Conservation (phyloP, 768 basidiomycete genomes). For the Mycena maculata region DNA sequence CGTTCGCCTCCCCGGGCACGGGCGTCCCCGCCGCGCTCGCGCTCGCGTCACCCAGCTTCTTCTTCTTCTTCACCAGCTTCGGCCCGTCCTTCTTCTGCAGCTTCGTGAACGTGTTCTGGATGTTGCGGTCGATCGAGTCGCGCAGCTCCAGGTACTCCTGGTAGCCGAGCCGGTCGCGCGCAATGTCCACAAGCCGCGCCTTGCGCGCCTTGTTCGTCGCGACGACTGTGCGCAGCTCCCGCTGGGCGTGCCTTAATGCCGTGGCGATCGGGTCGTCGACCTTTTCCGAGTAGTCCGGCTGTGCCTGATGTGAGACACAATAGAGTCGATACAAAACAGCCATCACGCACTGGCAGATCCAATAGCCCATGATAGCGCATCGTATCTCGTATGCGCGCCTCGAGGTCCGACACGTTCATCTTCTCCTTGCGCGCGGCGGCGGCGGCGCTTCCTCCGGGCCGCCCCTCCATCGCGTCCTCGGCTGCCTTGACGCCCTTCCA, state of each 20-base stretch:
- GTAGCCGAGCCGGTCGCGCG: constrained; percentile 88
- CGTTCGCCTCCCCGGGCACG: constrained; percentile 41
- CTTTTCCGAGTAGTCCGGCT: constrained; percentile 81
- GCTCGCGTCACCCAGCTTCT: constrained; percentile 52
- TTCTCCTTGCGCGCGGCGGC: constrained; percentile 81
- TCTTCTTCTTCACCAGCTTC: constrained; percentile 86
- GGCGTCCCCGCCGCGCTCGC: constrained; percentile 40
- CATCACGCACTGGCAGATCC: constrained; percentile 76
- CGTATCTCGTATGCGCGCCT: constrained; percentile 78
- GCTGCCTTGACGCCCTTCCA: constrained; percentile 87
- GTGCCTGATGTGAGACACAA: constrained; percentile 17
- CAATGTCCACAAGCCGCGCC: constrained; percentile 75
- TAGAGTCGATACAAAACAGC: constrained; percentile 32
- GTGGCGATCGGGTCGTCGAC: constrained; percentile 96
- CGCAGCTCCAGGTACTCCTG: constrained; percentile 91
- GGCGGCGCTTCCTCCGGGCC: constrained; percentile 83
- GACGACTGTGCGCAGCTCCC: constrained; percentile 79
- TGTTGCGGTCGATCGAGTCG: constrained; percentile 89
- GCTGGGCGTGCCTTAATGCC: constrained; percentile 89
- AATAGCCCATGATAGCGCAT: constrained; percentile 82
- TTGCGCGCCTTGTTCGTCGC: constrained; percentile 88
- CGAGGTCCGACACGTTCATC: constrained; percentile 83
- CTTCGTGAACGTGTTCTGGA: constrained; percentile 78
- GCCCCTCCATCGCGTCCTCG: constrained; percentile 86
- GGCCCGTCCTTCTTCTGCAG: constrained; percentile 85